Conservation (phyloP, 805 yeast species). For the Sugiyamaella qingdaonensis region DNA sequence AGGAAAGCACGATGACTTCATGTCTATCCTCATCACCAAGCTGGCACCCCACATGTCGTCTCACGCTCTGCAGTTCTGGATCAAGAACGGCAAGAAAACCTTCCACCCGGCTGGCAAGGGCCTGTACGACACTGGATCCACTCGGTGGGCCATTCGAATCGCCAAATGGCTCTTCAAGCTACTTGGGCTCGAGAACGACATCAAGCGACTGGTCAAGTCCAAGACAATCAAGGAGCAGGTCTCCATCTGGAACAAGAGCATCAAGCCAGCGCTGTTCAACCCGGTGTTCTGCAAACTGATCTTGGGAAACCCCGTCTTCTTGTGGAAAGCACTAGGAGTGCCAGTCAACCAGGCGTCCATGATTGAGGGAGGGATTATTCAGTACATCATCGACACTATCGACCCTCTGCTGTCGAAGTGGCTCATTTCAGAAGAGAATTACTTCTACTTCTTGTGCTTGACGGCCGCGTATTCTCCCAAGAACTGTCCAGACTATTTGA, state of each 20-base stretch:
- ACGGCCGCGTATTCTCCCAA: constrained; percentile 53
- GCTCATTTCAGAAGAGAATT: constrained; percentile 64
- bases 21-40: constrained; percentile 48
- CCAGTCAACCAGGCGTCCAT: constrained; percentile 79
- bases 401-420: constrained; percentile 69
- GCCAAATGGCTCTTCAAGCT: constrained; percentile 56
- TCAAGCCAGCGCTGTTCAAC: constrained; percentile 68
- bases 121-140: constrained; percentile 69
- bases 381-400: constrained; percentile 70
- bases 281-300: constrained; percentile 62
- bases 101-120: constrained; percentile 56
- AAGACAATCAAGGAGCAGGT: constrained; percentile 59
- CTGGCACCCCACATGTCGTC: constrained; percentile 71
- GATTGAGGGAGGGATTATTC: constrained; percentile 69
- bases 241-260: constrained; percentile 55
- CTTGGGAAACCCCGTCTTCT: constrained; percentile 77
- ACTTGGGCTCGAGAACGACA: constrained; percentile 45
- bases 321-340: constrained; percentile 89
- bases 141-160: constrained; percentile 78
- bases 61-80: constrained; percentile 79
- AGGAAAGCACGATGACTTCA: constrained; percentile 56
- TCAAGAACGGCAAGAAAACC: constrained; percentile 54
- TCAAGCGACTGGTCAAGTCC: constrained; percentile 54
- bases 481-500: constrained; percentile 76
- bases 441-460: constrained; percentile 69